These are phyloP conservation scores for Cytospora schulzeri DNA, from an alignment of 2,329 filamentous ascomycete species.

Conservation along the genomic window DNA sequence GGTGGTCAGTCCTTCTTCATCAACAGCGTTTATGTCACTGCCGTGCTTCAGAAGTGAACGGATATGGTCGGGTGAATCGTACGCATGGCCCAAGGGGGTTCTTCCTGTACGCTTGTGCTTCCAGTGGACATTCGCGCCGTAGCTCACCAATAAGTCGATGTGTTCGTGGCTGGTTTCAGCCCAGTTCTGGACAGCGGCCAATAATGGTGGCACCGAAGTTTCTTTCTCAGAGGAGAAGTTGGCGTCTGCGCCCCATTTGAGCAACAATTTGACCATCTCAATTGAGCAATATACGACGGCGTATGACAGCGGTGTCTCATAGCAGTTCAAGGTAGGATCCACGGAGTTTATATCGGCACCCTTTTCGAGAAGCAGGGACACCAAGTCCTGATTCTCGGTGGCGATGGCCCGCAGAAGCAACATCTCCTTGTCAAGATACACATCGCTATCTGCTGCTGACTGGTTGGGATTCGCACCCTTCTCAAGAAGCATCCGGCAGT, in stretches of 20 bases:
- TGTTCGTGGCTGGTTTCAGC: neutral
- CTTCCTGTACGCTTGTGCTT: neutral
- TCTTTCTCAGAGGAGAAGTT: neutral
- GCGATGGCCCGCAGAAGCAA: neutral
- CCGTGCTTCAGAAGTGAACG: neutral
- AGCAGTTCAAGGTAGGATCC: neutral
- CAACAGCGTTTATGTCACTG: neutral
- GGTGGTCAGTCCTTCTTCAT: rapidly evolving
- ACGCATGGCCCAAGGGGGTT: neutral
- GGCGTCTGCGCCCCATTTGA: neutral
- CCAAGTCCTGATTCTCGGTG: neutral
- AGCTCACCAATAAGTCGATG: neutral
- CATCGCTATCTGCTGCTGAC: neutral
- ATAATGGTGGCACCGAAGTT: neutral
- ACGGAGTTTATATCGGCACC: neutral
- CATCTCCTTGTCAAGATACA: too few species aligned
- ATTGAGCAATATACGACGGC: neutral
- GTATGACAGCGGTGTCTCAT: neutral
- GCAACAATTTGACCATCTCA: neutral
- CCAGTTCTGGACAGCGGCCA: neutral
- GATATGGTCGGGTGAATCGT: neutral
- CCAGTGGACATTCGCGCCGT: neutral
- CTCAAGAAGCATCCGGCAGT: neutral
- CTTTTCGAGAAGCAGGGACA: neutral
- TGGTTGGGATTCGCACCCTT: neutral